phyloP scores from a whole-genome alignment of 768 basidiomycete species.

The Bullera alba region DNA sequence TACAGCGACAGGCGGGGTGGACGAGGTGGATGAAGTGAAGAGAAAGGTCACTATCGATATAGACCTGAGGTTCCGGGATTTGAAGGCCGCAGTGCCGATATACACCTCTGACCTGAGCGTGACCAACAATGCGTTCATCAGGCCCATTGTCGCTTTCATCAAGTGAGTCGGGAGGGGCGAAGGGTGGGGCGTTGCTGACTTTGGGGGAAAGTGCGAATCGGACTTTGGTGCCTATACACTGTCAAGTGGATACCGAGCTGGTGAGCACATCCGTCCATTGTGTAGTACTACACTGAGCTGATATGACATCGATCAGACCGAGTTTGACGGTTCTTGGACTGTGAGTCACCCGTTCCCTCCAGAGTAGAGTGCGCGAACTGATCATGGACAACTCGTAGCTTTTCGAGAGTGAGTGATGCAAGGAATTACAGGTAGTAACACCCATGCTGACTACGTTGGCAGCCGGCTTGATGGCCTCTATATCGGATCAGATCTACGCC shows the following conservation, averaged over 20 bases:
- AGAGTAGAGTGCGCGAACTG: constrained; percentile 9
- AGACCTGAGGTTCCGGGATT: constrained; percentile 85
- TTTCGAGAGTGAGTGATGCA: constrained; percentile 73
- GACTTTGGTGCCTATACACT: constrained; percentile 89
- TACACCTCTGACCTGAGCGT: constrained; percentile 84
- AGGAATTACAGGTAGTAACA: too few relatives aligned
- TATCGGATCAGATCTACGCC: constrained; percentile 82
- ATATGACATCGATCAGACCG: constrained; percentile 45
- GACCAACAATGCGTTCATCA: constrained; percentile 81
- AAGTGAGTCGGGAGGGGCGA: constrained; percentile 57
- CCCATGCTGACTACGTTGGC: constrained; percentile 5
- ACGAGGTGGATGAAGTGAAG: constrained; percentile 20
- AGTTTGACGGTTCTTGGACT: constrained; percentile 96
- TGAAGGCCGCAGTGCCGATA: constrained; percentile 90
- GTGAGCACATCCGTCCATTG: constrained; percentile 18
- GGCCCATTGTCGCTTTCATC: constrained; percentile 98
- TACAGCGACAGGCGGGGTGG: background rate
- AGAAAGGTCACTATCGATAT: constrained; percentile 62
- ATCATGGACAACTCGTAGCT: too few relatives aligned
- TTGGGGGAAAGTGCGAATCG: constrained; percentile 64
- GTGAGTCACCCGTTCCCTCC: constrained; percentile 46
- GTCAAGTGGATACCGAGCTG: constrained; percentile 73
- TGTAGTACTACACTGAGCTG: background rate
- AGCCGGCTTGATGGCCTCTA: constrained; percentile 88
- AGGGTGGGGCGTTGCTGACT: constrained; percentile 13